Evolutionary conservation across 2,329 filamentous ascomycete genomes (phyloP), one percentile per base, ranked within the genome.

Genomic region (Periconia sp.): DNA sequence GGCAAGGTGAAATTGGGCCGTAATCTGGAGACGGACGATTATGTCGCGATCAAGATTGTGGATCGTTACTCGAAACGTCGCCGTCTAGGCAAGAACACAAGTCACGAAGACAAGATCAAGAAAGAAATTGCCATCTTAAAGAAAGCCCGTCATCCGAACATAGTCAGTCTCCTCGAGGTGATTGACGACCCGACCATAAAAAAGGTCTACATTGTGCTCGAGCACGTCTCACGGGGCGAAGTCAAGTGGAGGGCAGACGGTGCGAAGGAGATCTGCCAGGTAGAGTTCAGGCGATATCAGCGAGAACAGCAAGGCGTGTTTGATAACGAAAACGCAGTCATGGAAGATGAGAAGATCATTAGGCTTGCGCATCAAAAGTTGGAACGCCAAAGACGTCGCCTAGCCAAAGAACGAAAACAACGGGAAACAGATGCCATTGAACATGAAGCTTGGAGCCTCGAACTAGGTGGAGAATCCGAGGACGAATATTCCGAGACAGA

Each of bases 1-100:
- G 94, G 94, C 68, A 99, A 97, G 78, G 94, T 99, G 69, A 99
- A 99, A 77, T 82, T 97, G 45, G 94, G 92, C 45, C 85, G 91
- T 50, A 92, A 95, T 70, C 79, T 91, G 44, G 80, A 87, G 52
- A 92, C 85, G 1, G 83, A 83, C 56, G 87, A 90, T 49, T 88
- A 88, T 69, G 93, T 99, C 3, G 94, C 94, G 52, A 97, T 99
- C 82, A 99, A 99, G 78, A 99, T 99, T 65, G 96, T 99, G 45
- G 91, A 96, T 53, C 87, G 94, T 37, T 96, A 94, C 71, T 96
- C 93, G 49, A 97, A 96, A 77, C 91, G 91, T 65, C 87, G 92
- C 52, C 89, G 93, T 23, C 82, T 99, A n/a, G 94, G 94, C 49
- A 85, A 85, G 65, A 76, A 85, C 40, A 85, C 82, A n/a, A 85